These are phyloP conservation scores for Usnea hakonensis DNA, from an alignment of 495 filamentous ascomycete genomes.

Conservation along the genomic window DNA sequence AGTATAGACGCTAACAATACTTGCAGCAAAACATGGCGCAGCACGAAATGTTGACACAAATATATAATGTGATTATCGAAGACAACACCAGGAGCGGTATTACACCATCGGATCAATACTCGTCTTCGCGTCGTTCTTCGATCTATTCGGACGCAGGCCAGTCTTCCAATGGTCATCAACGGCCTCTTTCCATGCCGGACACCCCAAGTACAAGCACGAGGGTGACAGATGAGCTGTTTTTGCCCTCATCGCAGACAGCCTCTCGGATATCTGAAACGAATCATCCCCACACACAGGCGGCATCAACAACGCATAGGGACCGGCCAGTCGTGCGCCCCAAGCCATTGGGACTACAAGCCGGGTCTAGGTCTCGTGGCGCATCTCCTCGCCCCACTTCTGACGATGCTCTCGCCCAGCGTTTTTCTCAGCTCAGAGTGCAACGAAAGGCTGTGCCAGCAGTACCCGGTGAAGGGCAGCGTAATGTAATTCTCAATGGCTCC, in stretches of 20 bases:
- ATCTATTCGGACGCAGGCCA: neutral
- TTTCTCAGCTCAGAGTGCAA: constrained; percentile 47
- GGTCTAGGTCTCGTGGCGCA: constrained; percentile 16
- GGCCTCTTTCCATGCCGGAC: constrained; percentile 28
- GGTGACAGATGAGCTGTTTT: constrained; percentile 15
- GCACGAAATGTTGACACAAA: constrained; percentile 44
- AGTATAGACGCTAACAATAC: neutral
- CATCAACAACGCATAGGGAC: constrained; percentile 16
- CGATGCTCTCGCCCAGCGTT: constrained; percentile 48
- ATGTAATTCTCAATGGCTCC: neutral
- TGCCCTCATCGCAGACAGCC: neutral
- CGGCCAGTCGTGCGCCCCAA: constrained; percentile 57
- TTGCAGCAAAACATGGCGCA: constrained; percentile 29
- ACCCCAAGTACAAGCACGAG: constrained; percentile 12
- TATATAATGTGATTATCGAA: constrained; percentile 60
- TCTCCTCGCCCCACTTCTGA: constrained; percentile 3
- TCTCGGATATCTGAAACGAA: neutral
- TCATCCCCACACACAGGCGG: neutral
- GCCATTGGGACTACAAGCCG: constrained; percentile 52
- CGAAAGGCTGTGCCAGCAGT: constrained; percentile 15
- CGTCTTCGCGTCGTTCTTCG: neutral
- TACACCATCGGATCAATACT: constrained; percentile 4
- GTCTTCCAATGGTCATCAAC: constrained; percentile 3
- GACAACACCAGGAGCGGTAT: constrained; percentile 54
- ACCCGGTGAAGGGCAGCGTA: neutral